Evolutionary conservation across 2,329 filamentous ascomycete genomes (phyloP), one percentile per base, ranked within the genome.

Genomic region (Neoscytalidium dimidiatum): DNA sequence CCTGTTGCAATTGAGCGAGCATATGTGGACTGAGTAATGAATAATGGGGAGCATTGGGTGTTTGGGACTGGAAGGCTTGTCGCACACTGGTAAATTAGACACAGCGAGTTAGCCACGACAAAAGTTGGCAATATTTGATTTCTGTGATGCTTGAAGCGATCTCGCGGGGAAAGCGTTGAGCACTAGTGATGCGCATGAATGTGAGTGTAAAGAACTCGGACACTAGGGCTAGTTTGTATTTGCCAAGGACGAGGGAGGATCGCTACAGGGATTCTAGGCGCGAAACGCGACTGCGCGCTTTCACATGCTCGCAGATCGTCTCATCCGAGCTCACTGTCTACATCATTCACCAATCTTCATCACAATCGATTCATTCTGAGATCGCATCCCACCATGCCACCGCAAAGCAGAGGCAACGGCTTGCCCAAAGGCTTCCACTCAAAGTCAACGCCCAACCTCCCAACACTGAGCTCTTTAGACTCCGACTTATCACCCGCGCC

Each of bases 1-100:
- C 80, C 75, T 91, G 71, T 77, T 91, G 66, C 86, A 85, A 70
- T 79, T 94, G 70, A 90, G 88, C 71, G 90, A 93, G 81, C 83
- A 88, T 70, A 87, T 91, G 86, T 92, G 87, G 88, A 48, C 38
- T 60, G 41, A 60, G 28, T 60, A 60, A 60, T 60, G 38, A 31
- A 21, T 43, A 21, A 33, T 52, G 29, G 49, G 49, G 11, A n/a
- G 5, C 14, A 9, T 29, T 28, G 13, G 38, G 53, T 38, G 53
- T 58, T 44, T 11, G 19, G 8, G 14, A 21, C 13, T 44, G 21
- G 38, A 29, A n/a, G n/a, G n/a, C n/a, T n/a, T n/a, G 35, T 21
- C 14, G 14, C 33, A 41, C 23, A 53, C 19, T 21, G 44, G 33
- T 9, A 19, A 14, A 43, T 38, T 51, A 51, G 31, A 51, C 28